phyloP scores from a whole-genome alignment of 2,329 filamentous ascomycete genomes.

The Diaporthe eres region DNA sequence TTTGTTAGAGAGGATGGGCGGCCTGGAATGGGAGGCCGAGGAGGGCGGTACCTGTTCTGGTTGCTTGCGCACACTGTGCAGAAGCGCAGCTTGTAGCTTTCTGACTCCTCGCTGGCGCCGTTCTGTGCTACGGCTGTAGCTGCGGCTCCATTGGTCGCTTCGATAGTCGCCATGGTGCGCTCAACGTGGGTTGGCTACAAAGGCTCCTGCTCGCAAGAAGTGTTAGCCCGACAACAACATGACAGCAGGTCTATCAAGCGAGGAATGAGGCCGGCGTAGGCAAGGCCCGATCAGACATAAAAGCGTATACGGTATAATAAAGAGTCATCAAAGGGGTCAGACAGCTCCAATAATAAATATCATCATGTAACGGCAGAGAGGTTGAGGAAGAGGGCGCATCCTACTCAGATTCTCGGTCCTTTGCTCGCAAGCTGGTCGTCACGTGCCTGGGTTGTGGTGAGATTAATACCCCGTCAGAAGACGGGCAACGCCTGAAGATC shows the following conservation, averaged over 20 bases:
- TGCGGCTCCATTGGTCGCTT: conserved; percentile 57
- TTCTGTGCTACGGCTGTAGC: conserved; percentile 53
- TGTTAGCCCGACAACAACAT: conserved; percentile 25
- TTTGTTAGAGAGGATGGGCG: conserved; percentile 40
- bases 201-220: not conserved
- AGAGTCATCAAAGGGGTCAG: conserved; percentile 73
- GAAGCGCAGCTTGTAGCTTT: conserved; percentile 90
- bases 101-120: conserved; percentile 63
- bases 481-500: conserved; percentile 33
- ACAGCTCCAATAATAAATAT: conserved; percentile 79
- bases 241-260: not conserved
- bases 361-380: conserved; percentile 60
- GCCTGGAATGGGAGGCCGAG: conserved; percentile 26
- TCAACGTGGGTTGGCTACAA: conserved; percentile 40
- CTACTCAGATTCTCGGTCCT: conserved; percentile 22
- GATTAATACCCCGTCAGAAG: conserved; percentile 36
- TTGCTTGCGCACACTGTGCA: conserved; percentile 99
- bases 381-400: not conserved
- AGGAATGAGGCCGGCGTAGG: not conserved
- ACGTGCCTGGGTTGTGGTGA: conserved; percentile 6
- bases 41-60: conserved; percentile 82
- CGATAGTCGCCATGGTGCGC: conserved; percentile 48
- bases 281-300: conserved; percentile 44
- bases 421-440: not conserved
- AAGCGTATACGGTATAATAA: conserved; percentile 54